Base-by-base conservation (phyloP, 2,329 filamentous ascomycete genomes). In the Cercospora citrullina region DNA sequence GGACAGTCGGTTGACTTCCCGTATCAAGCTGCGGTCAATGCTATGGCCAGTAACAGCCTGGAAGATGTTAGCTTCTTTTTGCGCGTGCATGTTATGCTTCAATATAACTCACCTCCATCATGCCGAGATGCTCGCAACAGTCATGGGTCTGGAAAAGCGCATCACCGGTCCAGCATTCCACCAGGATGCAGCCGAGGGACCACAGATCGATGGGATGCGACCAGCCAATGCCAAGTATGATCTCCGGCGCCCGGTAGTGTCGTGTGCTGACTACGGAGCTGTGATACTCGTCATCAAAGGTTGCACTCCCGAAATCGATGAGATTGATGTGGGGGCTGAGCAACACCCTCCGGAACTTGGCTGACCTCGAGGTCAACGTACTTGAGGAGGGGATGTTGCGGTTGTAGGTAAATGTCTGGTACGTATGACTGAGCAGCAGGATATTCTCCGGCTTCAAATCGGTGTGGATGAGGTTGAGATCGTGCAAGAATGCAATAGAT, bases 401-500 rank as follows among this genome's bases (percentile, higher is more conserved):
- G 77, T 89, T 89, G 78, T 90, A 90, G 39, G 88, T 90, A 75
- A 90, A 90, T 1, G 88, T 90, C 75, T 90, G 88, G 73, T 90
- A 90, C 57, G 81, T 81, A 77, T 86, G 88, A 77, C 86, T 87
- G 68, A 90, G 87, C 26, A 90, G 83, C 18, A 90, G 83, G 69
- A 90, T 90, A 72, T 90, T 90, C 78, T 90, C 88, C 2, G 88
- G 88, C 77, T 90, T 90, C 69, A 90, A 77, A 78, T 90, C 88
- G 53, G 95, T 99, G 79, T 99, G 95, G 69, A 99, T 97, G 72
- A 99, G 87, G 79, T 98, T 97, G 18, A 99, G 87, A 80, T 99
- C 95, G 78, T 99, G 95, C 23, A 99, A 85, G 80, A 98, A 99
- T 67, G 95, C 95, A 76, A 99, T 96, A 76, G 94, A 98, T n/a